Conservation (phyloP, 345 rosid species). For the Sapria himalayana region DNA sequence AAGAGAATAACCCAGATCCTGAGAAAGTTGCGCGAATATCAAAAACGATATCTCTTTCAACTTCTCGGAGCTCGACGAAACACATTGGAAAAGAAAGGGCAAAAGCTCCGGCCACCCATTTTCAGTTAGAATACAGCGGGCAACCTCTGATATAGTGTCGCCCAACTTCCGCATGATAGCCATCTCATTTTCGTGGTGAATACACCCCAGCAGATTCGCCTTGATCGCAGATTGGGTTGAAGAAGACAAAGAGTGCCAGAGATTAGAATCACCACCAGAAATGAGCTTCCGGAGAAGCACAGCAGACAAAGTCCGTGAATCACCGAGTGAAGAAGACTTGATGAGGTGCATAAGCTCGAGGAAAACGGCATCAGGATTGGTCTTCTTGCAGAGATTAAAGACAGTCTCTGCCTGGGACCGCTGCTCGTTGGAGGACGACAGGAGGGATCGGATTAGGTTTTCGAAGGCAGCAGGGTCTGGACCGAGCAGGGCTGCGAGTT, state of each 20-base stretch:
- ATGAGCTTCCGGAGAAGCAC: slow-evolving; percentile 85
- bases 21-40: slow-evolving; percentile 78
- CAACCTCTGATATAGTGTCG: slow-evolving; percentile 90
- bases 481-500: slow-evolving; percentile 63
- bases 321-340: slow-evolving; percentile 48
- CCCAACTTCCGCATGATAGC: slow-evolving; percentile 74
- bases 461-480: slow-evolving; percentile 73
- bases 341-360: slow-evolving; percentile 74
- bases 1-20: slow-evolving; percentile 69
- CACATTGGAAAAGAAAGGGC: slow-evolving; percentile 91
- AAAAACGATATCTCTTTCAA: slow-evolving; percentile 86
- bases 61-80: slow-evolving; percentile 51
- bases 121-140: slow-evolving; percentile 62
- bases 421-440: slow-evolving; percentile 88
- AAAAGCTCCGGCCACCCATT: slow-evolving; percentile 92
- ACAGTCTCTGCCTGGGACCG: slow-evolving; percentile 74
- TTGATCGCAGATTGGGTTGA: slow-evolving; percentile 68
- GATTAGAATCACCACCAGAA: slow-evolving; percentile 71
- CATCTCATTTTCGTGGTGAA: slow-evolving; percentile 63
- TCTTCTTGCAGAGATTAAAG: slow-evolving; percentile 78
- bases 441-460: slow-evolving; percentile 60
- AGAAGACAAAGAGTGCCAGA: slow-evolving; percentile 66
- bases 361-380: slow-evolving; percentile 65
- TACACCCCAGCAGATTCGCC: slow-evolving; percentile 42
- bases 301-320: slow-evolving; percentile 84